Conservation (phyloP, 345 rosid species). For the Brassica rapa region DNA sequence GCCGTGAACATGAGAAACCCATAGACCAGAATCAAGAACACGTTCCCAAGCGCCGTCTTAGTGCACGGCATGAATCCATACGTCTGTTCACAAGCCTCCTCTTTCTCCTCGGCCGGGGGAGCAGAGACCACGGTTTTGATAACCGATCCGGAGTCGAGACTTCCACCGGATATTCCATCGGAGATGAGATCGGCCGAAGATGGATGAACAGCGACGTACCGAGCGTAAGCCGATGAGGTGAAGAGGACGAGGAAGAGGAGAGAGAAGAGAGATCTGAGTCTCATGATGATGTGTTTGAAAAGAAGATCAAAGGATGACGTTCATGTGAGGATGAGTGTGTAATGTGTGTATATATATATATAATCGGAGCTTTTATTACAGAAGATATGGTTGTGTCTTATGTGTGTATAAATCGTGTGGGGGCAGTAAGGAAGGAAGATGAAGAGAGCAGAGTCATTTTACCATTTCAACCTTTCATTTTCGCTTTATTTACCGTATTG, state of each 20-base stretch:
- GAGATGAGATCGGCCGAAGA: slow-evolving; percentile 52
- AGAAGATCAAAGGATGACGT: slow-evolving; percentile 20
- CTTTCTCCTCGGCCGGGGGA: slow-evolving; percentile 22
- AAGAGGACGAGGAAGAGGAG: slow-evolving; percentile 35
- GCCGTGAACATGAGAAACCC: slow-evolving; percentile 83
- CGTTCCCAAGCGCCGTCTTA: slow-evolving; percentile 66
- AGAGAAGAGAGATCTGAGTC: slow-evolving; percentile 28
- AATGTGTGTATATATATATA: neutral
- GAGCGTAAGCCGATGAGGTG: slow-evolving; percentile 45
- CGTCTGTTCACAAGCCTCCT: slow-evolving; percentile 73
- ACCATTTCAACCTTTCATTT: slow-evolving; percentile 8
- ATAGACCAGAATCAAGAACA: slow-evolving; percentile 72
- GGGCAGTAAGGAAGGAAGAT: slow-evolving; percentile 21
- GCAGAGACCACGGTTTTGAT: slow-evolving; percentile 26
- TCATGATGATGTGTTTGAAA: slow-evolving; percentile 29
- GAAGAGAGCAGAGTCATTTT: neutral
- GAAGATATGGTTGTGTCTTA: neutral
- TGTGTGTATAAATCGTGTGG: slow-evolving; percentile 40
- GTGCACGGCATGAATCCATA: slow-evolving; percentile 97
- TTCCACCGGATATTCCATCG: slow-evolving; percentile 50
- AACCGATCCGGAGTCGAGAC: slow-evolving; percentile 1
- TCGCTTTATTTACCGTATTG: neutral
- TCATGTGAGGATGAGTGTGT: slow-evolving; percentile 20
- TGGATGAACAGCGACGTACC: slow-evolving; percentile 31
- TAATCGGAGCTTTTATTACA: neutral